A percentile compares a stretch with the other conserved stretches of the same genome.
phyloP scores from a whole-genome alignment of 352 stramenopile species.

The Pythium inflatum region DNA sequence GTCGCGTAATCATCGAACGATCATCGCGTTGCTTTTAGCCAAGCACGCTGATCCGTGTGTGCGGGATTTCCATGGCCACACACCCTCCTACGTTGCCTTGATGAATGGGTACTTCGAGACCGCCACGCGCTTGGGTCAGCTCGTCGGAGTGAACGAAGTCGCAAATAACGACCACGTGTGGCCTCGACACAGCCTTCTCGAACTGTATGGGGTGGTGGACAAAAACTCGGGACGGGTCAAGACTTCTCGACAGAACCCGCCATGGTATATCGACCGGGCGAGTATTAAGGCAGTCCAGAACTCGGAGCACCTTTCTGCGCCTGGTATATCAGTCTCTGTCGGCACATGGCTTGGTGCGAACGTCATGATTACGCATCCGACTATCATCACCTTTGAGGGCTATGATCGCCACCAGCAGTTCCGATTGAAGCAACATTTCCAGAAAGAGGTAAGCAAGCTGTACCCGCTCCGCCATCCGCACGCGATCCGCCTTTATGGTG shows the following conservation, averaged over 20 bases:
- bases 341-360: constrained; percentile 4
- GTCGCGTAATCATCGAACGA: neutral
- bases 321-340: neutral
- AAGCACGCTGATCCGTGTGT: neutral
- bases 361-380: neutral
- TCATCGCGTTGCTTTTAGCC: neutral
- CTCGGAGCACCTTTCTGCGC: neutral
- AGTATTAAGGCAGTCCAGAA: neutral
- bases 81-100: neutral
- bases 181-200: neutral
- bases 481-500: constrained; percentile 14
- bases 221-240: neutral
- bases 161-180: neutral
- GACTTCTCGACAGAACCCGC: neutral
- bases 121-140: neutral
- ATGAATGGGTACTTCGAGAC: neutral
- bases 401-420: neutral
- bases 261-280: constrained; percentile 7
- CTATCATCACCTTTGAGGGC: neutral
- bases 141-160: neutral
- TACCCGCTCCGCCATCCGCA: constrained; percentile 12
- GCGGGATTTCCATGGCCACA: constrained; percentile 8
- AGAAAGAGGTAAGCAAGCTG: neutral
- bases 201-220: neutral
- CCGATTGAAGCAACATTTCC: neutral